Percentiles rank a stretch among this genome's conserved stretches.
Evolutionary conservation across 805 yeast species (phyloP).

Genomic region (Ogataea ramenticola): DNA sequence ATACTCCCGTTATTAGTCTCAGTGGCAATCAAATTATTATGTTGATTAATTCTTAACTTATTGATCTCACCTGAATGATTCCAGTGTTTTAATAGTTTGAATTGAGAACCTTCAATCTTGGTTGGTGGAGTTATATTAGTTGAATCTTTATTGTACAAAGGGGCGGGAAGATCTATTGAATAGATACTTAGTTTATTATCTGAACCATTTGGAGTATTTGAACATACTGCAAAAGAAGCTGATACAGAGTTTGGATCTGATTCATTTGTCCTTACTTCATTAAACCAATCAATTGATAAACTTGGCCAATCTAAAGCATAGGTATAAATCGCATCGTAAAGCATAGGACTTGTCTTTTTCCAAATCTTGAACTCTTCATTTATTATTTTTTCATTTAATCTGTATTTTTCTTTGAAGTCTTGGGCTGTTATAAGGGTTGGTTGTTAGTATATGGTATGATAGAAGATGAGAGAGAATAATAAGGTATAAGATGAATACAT

Average conservation of each 20-base stretch:
- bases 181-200: conserved; percentile 40
- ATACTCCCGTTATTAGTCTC: conserved; percentile 47
- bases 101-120: conserved; percentile 22
- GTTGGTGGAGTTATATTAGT: conserved; percentile 18
- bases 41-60: conserved; percentile 47
- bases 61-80: conserved; percentile 63
- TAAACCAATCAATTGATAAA: conserved; percentile 62
- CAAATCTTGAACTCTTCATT: conserved; percentile 78
- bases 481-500: too few species aligned
- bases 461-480: background rate
- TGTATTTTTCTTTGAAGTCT: conserved; percentile 31
- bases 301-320: conserved; percentile 66
- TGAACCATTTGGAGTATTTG: conserved; percentile 33
- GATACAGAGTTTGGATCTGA: conserved; percentile 16
- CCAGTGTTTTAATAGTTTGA: conserved; percentile 42
- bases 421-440: conserved; percentile 8
- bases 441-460: too few species aligned
- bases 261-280: conserved; percentile 24
- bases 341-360: conserved; percentile 77
- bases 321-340: conserved; percentile 69
- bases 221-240: conserved; percentile 39
- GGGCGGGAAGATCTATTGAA: conserved; percentile 40
- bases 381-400: conserved; percentile 50
- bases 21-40: conserved; percentile 42
- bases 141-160: conserved; percentile 26